A percentile compares a stretch with the other conserved stretches of the same genome.
phyloP scores from a whole-genome alignment of 208 protist species.

The Trypanosomatidae sp. region DNA sequence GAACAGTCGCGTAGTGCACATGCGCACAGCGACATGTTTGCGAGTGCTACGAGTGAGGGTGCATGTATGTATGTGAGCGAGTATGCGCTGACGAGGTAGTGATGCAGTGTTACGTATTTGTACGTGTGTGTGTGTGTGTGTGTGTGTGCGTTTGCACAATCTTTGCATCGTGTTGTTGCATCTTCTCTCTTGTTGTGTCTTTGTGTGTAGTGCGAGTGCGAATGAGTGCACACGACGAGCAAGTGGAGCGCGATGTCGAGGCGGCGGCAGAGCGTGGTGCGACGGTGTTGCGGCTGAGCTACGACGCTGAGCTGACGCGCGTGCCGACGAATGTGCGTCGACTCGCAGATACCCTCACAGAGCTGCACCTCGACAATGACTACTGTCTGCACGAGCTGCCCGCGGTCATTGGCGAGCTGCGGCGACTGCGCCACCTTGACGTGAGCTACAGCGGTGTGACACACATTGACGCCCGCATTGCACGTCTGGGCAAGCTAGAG shows the following conservation, averaged over 20 bases:
- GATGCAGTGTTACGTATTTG: neutral
- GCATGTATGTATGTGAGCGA: too few relatives aligned
- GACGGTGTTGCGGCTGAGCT: too few relatives aligned
- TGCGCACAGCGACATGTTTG: too few relatives aligned
- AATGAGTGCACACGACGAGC: neutral
- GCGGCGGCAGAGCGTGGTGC: too few relatives aligned
- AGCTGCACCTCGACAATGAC: slow-evolving; percentile 75
- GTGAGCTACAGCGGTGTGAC: slow-evolving; percentile 44
- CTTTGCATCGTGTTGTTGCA: neutral
- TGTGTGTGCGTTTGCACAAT: neutral
- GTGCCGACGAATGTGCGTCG: too few relatives aligned
- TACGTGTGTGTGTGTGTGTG: neutral
- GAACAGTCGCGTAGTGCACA: too few relatives aligned
- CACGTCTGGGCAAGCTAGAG: slow-evolving; percentile 42
- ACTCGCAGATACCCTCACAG: too few relatives aligned
- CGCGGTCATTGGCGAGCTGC: slow-evolving; percentile 33
- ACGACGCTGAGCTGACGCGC: too few relatives aligned
- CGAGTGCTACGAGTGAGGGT: too few relatives aligned
- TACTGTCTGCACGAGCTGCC: slow-evolving; percentile 44
- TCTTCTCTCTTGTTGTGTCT: neutral
- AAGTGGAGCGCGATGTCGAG: too few relatives aligned
- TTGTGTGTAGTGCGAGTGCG: neutral
- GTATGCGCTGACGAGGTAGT: too few relatives aligned
- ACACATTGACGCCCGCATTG: slow-evolving; percentile 21
- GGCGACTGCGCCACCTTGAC: slow-evolving; percentile 44